These are phyloP conservation scores for Echinosophora koreensis DNA, from an alignment of 306 rosid species.

Conservation along the genomic window DNA sequence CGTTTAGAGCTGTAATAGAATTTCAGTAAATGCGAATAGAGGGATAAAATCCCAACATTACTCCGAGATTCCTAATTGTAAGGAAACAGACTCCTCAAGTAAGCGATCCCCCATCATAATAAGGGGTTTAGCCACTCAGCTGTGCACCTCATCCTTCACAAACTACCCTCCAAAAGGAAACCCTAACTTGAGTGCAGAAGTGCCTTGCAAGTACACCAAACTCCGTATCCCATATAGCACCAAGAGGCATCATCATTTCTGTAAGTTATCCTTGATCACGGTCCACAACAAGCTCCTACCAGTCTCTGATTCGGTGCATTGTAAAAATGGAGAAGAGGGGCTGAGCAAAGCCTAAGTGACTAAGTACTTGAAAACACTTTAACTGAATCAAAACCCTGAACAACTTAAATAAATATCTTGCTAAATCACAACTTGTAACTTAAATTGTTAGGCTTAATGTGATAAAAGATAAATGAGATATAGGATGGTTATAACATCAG, in stretches of 20 bases:
- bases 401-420: conserved; percentile 7
- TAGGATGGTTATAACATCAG: not conserved
- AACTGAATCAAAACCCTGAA: conserved; percentile 6
- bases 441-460: not conserved
- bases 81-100: not conserved
- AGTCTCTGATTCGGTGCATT: conserved; percentile 18
- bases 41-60: not conserved
- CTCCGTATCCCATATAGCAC: not conserved
- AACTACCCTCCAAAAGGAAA: not conserved
- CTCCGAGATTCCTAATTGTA: not conserved
- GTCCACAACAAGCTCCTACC: not conserved
- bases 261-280: not conserved
- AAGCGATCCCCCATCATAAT: no score
- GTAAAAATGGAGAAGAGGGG: conserved; percentile 7
- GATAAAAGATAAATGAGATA: conserved; percentile 33
- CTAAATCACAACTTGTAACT: conserved; percentile 18
- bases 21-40: not conserved
- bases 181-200: not conserved
- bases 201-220: not conserved
- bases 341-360: conserved; percentile 22
- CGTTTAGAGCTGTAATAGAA: not conserved
- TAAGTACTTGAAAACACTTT: conserved; percentile 14
- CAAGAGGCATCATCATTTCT: not conserved
- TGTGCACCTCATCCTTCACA: not conserved
- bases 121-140: not conserved